Evolutionary conservation across 208 protist species (phyloP).

Genomic region (Trypanosoma rangeli): DNA sequence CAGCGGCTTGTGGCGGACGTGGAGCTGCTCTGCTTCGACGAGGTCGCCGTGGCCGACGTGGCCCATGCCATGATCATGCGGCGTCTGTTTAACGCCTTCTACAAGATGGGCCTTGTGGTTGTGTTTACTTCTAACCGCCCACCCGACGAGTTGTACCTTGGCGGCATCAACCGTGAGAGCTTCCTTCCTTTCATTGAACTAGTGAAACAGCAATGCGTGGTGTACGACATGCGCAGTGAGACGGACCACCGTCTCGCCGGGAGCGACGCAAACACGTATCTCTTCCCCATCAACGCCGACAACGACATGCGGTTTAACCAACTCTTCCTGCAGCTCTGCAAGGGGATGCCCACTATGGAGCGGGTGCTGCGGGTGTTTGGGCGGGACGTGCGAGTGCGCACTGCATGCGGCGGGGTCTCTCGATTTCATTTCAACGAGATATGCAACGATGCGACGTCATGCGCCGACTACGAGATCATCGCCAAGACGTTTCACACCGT

Average conservation of each 20-base stretch:
- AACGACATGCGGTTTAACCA: slow-evolving; percentile 68
- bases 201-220: slow-evolving; percentile 77
- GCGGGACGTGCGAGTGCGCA: slow-evolving; percentile 67
- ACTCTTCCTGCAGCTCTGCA: slow-evolving; percentile 81
- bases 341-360: slow-evolving; percentile 63
- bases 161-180: slow-evolving; percentile 90
- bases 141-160: slow-evolving; percentile 88
- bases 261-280: slow-evolving; percentile 61
- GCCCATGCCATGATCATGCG: slow-evolving; percentile 96
- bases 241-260: slow-evolving; percentile 94
- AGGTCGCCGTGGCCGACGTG: slow-evolving; percentile 93
- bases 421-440: slow-evolving; percentile 85
- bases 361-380: slow-evolving; percentile 72
- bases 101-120: slow-evolving; percentile 90
- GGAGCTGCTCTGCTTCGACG: slow-evolving; percentile 95
- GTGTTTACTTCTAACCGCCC: slow-evolving; percentile 94
- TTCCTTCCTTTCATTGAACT: slow-evolving; percentile 97
- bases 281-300: slow-evolving; percentile 59
- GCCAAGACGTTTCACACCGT: slow-evolving; percentile 87
- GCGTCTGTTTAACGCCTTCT: slow-evolving; percentile 90
- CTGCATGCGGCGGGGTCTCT: slow-evolving; percentile 70
- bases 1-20: slow-evolving; percentile 87
- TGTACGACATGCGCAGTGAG: slow-evolving; percentile 88
- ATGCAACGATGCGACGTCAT: slow-evolving; percentile 64
- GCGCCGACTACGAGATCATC: slow-evolving; percentile 86